Evolutionary conservation across 1,284 basidiomycete species (phyloP).

Genomic region (Paramarasmius palmivorus): DNA sequence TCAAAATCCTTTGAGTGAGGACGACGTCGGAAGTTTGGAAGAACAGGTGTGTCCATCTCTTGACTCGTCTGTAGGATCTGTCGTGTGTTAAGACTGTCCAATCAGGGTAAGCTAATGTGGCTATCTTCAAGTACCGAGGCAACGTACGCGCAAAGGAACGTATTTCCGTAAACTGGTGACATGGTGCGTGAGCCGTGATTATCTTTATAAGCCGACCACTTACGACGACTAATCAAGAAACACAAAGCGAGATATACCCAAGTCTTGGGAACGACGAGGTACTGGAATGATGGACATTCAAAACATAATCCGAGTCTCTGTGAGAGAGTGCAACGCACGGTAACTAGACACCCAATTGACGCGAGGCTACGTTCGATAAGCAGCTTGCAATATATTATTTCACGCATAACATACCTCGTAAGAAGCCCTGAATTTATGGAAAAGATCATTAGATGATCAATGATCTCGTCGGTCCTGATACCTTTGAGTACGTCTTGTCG

Average conservation of each 20-base stretch:
- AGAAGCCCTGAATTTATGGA: conserved; percentile 31
- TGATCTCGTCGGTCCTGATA: conserved; percentile 30
- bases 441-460: conserved; percentile 31
- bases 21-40: conserved; percentile 17
- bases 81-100: conserved; percentile 30
- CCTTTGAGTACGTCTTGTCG: not conserved
- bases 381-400: too few species aligned
- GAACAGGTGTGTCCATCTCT: conserved; percentile 20
- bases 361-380: conserved; percentile 19
- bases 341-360: conserved; percentile 30
- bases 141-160: conserved; percentile 31
- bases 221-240: conserved; percentile 32
- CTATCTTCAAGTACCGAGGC: not conserved
- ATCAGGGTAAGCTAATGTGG: not conserved
- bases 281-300: conserved; percentile 18
- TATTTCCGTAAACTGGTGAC: conserved; percentile 32
- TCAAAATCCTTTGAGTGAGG: not conserved
- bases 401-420: conserved; percentile 31
- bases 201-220: conserved; percentile 12
- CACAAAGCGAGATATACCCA: conserved; percentile 33
- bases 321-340: conserved; percentile 18
- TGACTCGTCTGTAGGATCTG: conserved; percentile 24
- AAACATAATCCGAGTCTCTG: not conserved
- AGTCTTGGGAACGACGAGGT: conserved; percentile 25
- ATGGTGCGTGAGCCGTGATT: not conserved